A percentile compares a stretch with the other conserved stretches of the same genome.
phyloP scores from a whole-genome alignment of 139 green algal species.

The Micractinium sp. region DNA sequence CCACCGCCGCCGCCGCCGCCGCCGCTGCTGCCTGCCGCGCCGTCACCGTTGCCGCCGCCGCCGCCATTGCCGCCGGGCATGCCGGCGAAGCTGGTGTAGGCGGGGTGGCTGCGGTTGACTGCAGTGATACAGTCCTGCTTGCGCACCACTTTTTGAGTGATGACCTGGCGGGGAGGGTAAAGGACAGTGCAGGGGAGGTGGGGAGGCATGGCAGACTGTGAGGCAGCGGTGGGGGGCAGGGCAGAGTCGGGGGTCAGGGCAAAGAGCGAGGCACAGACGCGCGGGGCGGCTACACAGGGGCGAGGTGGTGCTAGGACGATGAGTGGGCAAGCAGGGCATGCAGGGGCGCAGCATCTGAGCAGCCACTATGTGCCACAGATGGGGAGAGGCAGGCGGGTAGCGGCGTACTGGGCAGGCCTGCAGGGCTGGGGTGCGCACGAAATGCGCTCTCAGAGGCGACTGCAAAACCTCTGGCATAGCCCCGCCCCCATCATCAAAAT shows the following conservation, averaged over 20 bases:
- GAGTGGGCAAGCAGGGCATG: too few species aligned
- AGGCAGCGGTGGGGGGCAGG: not conserved
- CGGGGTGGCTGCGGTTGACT: constrained; percentile 32
- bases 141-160: constrained; percentile 46
- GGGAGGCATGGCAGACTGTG: not conserved
- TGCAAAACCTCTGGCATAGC: too few species aligned
- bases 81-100: constrained; percentile 26
- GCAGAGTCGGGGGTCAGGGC: too few species aligned
- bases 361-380: too few species aligned
- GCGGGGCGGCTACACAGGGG: not conserved
- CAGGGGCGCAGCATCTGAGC: too few species aligned
- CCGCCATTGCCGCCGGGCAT: not conserved
- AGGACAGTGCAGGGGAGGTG: not conserved
- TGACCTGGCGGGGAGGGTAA: not conserved
- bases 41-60: constrained; percentile 4
- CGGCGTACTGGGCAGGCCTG: too few species aligned
- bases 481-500: too few species aligned
- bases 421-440: too few species aligned
- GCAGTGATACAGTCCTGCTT: constrained; percentile 46
- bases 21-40: not conserved
- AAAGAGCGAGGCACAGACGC: not conserved
- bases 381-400: too few species aligned
- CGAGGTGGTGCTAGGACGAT: too few species aligned
- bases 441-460: too few species aligned
- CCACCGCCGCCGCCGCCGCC: not conserved